Conservation (phyloP, 1,284 basidiomycete species). For the Sanguinoderma infundibulare region DNA sequence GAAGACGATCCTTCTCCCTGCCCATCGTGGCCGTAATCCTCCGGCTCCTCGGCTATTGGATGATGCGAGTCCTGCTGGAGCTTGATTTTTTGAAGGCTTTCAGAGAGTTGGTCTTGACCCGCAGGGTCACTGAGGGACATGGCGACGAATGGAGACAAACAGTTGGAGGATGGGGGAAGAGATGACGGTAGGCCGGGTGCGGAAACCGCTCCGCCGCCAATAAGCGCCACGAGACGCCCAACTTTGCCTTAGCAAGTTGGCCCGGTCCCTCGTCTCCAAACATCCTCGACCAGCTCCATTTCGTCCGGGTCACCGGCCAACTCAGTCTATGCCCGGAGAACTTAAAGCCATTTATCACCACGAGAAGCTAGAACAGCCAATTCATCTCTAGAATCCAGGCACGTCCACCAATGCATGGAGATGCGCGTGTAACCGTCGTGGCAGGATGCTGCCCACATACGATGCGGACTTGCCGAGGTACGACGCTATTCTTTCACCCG, state of each 20-base stretch:
- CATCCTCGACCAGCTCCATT: not conserved
- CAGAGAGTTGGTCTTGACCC: conserved; percentile 32
- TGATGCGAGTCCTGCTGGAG: conserved; percentile 22
- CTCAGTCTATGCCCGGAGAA: not conserved
- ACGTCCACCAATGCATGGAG: not conserved
- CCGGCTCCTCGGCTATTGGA: conserved; percentile 16
- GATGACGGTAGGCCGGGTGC: not conserved
- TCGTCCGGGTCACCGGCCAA: not conserved
- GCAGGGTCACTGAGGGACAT: conserved; percentile 31
- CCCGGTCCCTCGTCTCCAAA: not conserved
- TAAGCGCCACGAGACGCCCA: not conserved
- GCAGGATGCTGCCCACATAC: not conserved
- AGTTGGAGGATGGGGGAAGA: not conserved
- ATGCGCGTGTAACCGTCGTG: conserved; percentile 1
- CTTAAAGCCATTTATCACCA: not conserved
- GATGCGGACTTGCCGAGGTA: not conserved
- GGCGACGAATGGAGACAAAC: conserved; percentile 7
- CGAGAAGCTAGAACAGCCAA: not conserved
- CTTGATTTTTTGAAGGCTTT: conserved; percentile 37
- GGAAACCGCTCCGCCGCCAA: not conserved
- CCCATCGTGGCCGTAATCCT: conserved; percentile 21
- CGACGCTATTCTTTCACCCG: not conserved
- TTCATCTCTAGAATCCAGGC: not conserved
- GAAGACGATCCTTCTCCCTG: conserved; percentile 20
- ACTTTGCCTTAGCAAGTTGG: not conserved